Percentiles rank a stretch among this genome's conserved stretches.
Evolutionary conservation across 225 moss, liverwort and hornwort species (phyloP).

Genomic region (Sphagnum contortum): DNA sequence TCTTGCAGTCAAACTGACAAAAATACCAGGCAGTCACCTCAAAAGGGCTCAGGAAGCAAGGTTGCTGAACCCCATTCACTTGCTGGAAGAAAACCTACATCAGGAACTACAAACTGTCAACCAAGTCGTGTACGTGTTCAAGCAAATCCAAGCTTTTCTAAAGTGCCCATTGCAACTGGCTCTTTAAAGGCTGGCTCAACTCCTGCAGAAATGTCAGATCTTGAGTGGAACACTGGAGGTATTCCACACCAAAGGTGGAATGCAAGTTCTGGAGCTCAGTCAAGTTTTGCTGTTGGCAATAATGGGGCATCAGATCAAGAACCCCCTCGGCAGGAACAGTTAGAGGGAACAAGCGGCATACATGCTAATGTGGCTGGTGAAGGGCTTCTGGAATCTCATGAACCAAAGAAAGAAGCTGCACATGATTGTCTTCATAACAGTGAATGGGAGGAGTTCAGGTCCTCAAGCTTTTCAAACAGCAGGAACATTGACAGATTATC

Average conservation of each 20-base stretch:
- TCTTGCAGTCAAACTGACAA: constrained; percentile 2
- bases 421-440: constrained; percentile 1
- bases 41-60: constrained; percentile 7
- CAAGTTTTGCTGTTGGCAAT: too few species aligned
- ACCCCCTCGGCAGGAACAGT: too few species aligned
- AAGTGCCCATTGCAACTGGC: background rate
- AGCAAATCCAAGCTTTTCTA: background rate
- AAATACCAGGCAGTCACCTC: constrained; percentile 12
- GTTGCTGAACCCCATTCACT: constrained; percentile 37
- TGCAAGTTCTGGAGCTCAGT: too few species aligned
- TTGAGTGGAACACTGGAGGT: constrained; percentile 1
- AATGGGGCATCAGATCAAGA: too few species aligned
- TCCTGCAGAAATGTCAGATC: constrained; percentile 2
- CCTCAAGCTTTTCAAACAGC: too few species aligned
- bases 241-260: too few species aligned
- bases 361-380: too few species aligned
- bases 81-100: constrained; percentile 13
- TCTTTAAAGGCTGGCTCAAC: background rate
- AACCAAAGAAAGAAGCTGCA: too few species aligned
- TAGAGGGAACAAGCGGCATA: too few species aligned
- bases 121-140: background rate
- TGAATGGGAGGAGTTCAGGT: background rate
- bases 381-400: too few species aligned
- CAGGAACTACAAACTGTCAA: constrained; percentile 3
- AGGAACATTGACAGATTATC: too few species aligned